Evolutionary conservation across 2,329 filamentous ascomycete species (phyloP), one percentile per base, ranked within the genome.

Genomic region (Curvularia lunata): DNA sequence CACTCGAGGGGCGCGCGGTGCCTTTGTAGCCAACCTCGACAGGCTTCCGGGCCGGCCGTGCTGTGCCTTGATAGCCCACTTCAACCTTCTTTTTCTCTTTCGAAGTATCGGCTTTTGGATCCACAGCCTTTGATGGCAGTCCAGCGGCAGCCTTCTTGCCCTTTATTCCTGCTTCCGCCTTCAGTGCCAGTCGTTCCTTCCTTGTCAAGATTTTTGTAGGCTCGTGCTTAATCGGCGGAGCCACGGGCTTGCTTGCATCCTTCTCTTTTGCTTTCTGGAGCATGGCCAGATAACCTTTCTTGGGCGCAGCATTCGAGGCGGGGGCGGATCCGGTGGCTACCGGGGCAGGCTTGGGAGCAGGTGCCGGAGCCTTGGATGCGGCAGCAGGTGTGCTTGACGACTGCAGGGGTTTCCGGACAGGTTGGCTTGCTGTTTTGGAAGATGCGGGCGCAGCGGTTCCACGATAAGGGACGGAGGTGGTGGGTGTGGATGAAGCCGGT

Each of bases 171-270:
- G 79, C 81, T 46, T 83, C 82, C 27, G 79, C 77, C 64, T 81
- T 70, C 25, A 75, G 62, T 21, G 78, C 76, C 58, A 72, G 59
- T 27, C 84, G 82, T 59, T 87, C 83, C 59, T 87, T 89, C 59
- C 78, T 81, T 6, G 83, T 78, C n/a, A 83, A 76, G 68, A 87
- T 89, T 65, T 90, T 89, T 1, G 87, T 84, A 19, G 88, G 83
- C 72, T 91, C 91, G 75, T 92, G 89, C 71, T 91, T 89, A 64
- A 92, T 91, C 66, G 86, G 87, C 54, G 88, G 89, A 23, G 89
- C 82, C 53, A 86, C 56, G 38, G 71, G 68, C 54, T 76, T 76
- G 4, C 70, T 68, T 16, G 76, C 67, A 79, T 80, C 81, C 54
- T 80, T 88, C 59, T 86, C 85, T 69, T 90, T 87, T 30, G 86